A percentile compares a stretch with the other conserved stretches of the same genome.
Conservation (phyloP, 2,329 filamentous ascomycete genomes). For the Periconia sp. region DNA sequence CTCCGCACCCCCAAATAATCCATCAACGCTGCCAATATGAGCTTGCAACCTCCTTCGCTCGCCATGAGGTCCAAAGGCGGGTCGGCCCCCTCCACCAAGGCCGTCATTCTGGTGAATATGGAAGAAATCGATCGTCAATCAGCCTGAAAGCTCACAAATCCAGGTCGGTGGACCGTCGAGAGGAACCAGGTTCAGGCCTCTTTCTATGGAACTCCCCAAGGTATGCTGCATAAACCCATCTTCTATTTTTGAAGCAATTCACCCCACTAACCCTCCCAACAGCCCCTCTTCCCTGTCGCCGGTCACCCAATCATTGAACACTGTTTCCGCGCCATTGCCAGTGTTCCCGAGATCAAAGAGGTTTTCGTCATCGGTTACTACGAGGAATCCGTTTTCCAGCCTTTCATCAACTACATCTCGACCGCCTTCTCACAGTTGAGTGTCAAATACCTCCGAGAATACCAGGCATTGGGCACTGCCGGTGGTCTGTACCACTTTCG, state of each 20-base stretch:
- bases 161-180: slow-evolving; percentile 94
- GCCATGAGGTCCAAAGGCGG: slow-evolving; percentile 36
- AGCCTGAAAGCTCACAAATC: slow-evolving; percentile 25
- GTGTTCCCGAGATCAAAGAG: slow-evolving; percentile 89
- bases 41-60: slow-evolving; percentile 41
- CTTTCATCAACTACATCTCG: slow-evolving; percentile 92
- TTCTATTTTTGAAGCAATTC: slow-evolving; percentile 5
- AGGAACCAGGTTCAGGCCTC: slow-evolving; percentile 91
- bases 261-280: slow-evolving; percentile 9
- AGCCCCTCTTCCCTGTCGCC: slow-evolving; percentile 97
- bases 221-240: slow-evolving; percentile 49
- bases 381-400: slow-evolving; percentile 93
- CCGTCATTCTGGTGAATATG: slow-evolving; percentile 80
- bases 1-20: background rate
- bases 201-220: slow-evolving; percentile 95
- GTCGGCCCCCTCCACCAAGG: slow-evolving; percentile 69
- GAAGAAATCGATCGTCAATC: slow-evolving; percentile 7
- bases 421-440: slow-evolving; percentile 83
- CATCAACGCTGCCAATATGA: slow-evolving; percentile 25
- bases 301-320: slow-evolving; percentile 99
- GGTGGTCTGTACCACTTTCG: slow-evolving; percentile 99
- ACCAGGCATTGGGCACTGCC: slow-evolving; percentile 92
- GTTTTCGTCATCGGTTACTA: slow-evolving; percentile 99
- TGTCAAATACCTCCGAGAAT: slow-evolving; percentile 96
- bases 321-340: slow-evolving; percentile 88